Conservation (phyloP, 2,329 filamentous ascomycete species). For the Plenodomus tracheiphilus region DNA sequence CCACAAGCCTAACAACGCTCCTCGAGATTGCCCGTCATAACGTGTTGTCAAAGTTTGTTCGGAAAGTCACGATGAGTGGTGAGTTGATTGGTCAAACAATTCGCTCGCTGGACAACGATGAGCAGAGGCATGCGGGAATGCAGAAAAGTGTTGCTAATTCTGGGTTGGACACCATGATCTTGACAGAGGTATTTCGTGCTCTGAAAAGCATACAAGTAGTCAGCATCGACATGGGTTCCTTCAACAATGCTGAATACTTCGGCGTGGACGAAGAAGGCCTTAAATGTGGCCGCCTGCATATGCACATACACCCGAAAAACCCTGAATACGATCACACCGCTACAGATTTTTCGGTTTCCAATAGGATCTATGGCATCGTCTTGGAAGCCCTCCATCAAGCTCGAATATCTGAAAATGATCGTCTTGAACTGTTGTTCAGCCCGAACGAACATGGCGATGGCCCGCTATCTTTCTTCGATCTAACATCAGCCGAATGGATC, state of each 20-base stretch:
- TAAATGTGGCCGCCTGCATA: neutral
- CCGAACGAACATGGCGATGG: too few relatives aligned
- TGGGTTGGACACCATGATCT: neutral
- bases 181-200: neutral
- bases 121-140: neutral
- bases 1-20: neutral
- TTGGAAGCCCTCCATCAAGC: too few relatives aligned
- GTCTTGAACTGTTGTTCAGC: too few relatives aligned
- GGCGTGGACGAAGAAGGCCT: neutral
- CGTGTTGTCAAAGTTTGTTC: constrained; percentile 1
- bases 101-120: neutral
- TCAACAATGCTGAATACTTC: neutral
- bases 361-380: neutral
- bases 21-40: constrained; percentile 5
- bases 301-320: neutral
- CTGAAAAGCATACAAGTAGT: neutral
- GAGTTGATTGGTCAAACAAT: constrained; percentile 1
- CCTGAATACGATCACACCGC: neutral
- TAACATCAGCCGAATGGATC: too few relatives aligned
- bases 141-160: constrained; percentile 4
- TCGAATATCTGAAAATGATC: too few relatives aligned
- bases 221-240: constrained; percentile 1
- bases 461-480: too few relatives aligned
- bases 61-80: constrained; percentile 2
- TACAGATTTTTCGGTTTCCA: neutral